Conservation (phyloP, 345 rosid species). For the Rhizophora mangle region DNA sequence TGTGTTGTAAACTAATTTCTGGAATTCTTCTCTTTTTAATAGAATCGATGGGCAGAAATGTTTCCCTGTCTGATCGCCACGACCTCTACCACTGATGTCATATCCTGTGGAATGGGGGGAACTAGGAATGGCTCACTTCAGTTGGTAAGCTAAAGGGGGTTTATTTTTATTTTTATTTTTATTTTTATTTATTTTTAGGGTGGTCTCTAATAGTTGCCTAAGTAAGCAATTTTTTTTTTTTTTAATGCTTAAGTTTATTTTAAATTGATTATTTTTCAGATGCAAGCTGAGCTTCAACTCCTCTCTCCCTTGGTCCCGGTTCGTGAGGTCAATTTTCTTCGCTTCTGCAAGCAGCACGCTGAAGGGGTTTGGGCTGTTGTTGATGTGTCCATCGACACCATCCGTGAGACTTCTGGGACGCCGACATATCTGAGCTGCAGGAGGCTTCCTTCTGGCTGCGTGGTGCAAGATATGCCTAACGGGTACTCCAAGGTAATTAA, state of each 20-base stretch:
- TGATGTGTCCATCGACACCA: constrained; percentile 75
- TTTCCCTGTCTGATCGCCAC: constrained; percentile 87
- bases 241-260: not conserved
- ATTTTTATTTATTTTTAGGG: not conserved
- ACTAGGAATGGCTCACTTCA: constrained; percentile 92
- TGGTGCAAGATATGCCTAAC: constrained; percentile 94
- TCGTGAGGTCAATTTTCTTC: constrained; percentile 74
- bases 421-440: constrained; percentile 51
- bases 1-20: not conserved
- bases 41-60: constrained; percentile 99
- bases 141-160: constrained; percentile 42
- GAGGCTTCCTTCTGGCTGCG: constrained; percentile 97
- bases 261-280: constrained; percentile 30
- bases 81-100: constrained; percentile 67
- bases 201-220: not conserved
- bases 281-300: constrained; percentile 90
- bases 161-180: not conserved
- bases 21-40: constrained; percentile 4
- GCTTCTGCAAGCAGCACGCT: constrained; percentile 92
- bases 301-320: constrained; percentile 94
- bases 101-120: constrained; percentile 83
- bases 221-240: not conserved
- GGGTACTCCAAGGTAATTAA: constrained; percentile 82
- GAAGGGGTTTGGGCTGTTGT: constrained; percentile 96
- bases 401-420: constrained; percentile 50